phyloP scores from a whole-genome alignment of 2,329 filamentous ascomycete genomes.

The Xylogone sp. region DNA sequence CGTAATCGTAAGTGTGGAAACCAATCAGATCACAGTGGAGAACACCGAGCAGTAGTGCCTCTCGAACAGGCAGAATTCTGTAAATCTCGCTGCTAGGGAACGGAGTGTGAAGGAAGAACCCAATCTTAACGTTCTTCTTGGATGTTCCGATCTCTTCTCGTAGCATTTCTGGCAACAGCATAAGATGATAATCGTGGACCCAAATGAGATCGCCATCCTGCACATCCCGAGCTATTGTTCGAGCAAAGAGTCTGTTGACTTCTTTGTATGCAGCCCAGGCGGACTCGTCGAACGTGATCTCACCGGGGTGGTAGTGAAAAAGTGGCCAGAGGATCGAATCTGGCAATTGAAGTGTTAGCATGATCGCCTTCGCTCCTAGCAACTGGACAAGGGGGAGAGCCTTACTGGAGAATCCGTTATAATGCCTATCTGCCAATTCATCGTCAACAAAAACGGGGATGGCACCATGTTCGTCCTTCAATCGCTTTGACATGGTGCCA shows the following conservation, averaged over 20 bases:
- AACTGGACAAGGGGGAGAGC: too few species aligned
- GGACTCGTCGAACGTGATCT: constrained; percentile 96
- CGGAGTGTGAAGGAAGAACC: constrained; percentile 96
- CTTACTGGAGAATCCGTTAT: constrained; percentile 96
- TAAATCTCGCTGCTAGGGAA: constrained; percentile 98
- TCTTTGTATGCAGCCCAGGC: constrained; percentile 92
- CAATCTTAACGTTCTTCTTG: constrained; percentile 93
- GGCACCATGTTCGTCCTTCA: constrained; percentile 85
- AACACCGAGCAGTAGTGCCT: constrained; percentile 81
- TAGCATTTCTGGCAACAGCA: constrained; percentile 94
- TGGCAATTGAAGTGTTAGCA: constrained; percentile 35
- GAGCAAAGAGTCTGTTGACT: constrained; percentile 88
- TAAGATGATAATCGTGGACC: constrained; percentile 98
- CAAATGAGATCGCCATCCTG: constrained; percentile 93
- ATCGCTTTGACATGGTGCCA: constrained; percentile 65
- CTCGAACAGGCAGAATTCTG: constrained; percentile 87
- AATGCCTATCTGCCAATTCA: constrained; percentile 89
- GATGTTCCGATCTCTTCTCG: constrained; percentile 78
- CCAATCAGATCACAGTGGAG: constrained; percentile 93
- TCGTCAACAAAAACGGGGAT: constrained; percentile 92
- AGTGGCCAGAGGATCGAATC: constrained; percentile 98
- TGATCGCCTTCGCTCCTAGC: too few species aligned
- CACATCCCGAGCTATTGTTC: constrained; percentile 81
- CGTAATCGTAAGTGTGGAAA: constrained; percentile 98
- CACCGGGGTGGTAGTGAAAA: constrained; percentile 97